Evolutionary conservation across 257 asterid species (phyloP).

Genomic region (Oldenlandia corymbosa): DNA sequence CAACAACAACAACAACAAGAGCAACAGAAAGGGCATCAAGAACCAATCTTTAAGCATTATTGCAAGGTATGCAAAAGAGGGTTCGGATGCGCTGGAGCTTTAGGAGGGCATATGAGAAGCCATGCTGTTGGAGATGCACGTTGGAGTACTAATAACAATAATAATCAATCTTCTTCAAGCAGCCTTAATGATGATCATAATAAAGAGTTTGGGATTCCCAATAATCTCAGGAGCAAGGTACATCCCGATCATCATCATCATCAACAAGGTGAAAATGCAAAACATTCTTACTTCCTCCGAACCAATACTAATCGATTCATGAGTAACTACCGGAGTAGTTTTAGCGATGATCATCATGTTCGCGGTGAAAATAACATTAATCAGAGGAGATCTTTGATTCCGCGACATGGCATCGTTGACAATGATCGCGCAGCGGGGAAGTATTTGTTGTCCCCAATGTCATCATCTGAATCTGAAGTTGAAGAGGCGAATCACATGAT

Average conservation of each 20-base stretch:
- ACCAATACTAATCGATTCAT: conserved; percentile 33
- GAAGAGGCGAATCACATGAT: conserved; percentile 5
- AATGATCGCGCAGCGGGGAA: no score
- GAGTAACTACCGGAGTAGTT: conserved; percentile 12
- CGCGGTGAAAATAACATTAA: background rate
- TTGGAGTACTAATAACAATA: background rate
- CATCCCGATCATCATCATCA: background rate
- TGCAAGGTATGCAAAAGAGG: conserved; percentile 44
- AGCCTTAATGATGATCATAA: background rate
- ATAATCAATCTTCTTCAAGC: background rate
- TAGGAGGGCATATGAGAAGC: conserved; percentile 63
- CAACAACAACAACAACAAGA: background rate
- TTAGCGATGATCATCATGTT: conserved; percentile 17
- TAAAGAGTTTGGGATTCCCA: conserved; percentile 16
- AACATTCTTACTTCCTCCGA: conserved; percentile 57
- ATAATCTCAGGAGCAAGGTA: conserved; percentile 13
- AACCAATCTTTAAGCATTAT: conserved; percentile 25
- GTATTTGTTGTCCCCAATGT: background rate
- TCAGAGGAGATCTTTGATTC: conserved; percentile 7
- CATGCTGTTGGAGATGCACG: conserved; percentile 35
- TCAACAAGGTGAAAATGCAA: conserved; percentile 18
- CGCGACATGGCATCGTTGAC: conserved; percentile 9
- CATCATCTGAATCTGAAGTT: conserved; percentile 15
- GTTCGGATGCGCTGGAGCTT: conserved; percentile 44
- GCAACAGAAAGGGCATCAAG: conserved; percentile 7